Conservation (phyloP, 2,329 filamentous ascomycete species). For the Claviceps paspali region DNA sequence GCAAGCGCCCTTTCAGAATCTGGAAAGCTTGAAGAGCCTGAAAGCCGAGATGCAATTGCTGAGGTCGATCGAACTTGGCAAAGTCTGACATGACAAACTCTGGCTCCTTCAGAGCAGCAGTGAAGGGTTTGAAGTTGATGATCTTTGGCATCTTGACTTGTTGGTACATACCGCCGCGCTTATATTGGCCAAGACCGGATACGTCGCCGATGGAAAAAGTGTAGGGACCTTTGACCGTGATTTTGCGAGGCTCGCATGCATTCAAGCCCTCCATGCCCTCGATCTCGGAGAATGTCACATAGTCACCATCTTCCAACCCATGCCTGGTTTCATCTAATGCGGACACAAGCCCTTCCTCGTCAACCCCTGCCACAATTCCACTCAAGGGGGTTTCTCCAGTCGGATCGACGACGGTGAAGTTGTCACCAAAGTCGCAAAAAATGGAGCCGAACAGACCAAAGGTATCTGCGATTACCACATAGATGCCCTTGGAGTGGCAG, state of each 20-base stretch:
- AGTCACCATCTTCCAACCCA: conserved; percentile 91
- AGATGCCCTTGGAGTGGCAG: conserved; percentile 88
- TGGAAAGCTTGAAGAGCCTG: conserved; percentile 83
- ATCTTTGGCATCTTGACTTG: conserved; percentile 99
- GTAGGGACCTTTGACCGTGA: conserved; percentile 90
- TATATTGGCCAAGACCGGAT: conserved; percentile 70
- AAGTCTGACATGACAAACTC: conserved; percentile 89
- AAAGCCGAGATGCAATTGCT: conserved; percentile 81
- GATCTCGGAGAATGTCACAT: conserved; percentile 84
- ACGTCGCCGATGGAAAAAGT: conserved; percentile 96
- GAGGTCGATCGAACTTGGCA: conserved; percentile 91
- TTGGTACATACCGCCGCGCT: conserved; percentile 75
- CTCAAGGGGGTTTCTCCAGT: conserved; percentile 78
- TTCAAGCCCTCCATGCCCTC: conserved; percentile 88
- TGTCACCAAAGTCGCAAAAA: conserved; percentile 93
- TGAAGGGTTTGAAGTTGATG: conserved; percentile 73
- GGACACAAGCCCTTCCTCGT: conserved; percentile 81
- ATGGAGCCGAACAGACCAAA: conserved; percentile 90
- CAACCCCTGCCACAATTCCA: conserved; percentile 81
- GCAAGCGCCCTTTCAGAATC: conserved; percentile 58
- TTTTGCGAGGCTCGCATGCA: conserved; percentile 67
- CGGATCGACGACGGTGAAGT: conserved; percentile 79
- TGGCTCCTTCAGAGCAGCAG: conserved; percentile 65
- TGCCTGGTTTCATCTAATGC: conserved; percentile 90
- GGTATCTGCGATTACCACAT: conserved; percentile 72